Conservation (phyloP, 257 asterid genomes). For the Salvia rosmarinus region DNA sequence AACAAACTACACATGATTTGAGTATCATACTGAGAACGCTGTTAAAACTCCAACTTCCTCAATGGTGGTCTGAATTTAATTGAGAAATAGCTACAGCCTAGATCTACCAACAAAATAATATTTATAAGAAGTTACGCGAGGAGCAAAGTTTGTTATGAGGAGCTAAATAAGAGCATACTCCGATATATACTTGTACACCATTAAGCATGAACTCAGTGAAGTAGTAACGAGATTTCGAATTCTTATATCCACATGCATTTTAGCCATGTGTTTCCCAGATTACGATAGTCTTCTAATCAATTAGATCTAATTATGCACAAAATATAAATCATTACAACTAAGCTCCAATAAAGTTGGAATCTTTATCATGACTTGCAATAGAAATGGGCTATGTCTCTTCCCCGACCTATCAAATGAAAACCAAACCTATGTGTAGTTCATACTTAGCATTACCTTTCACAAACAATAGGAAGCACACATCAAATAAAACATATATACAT, state of each 20-base stretch:
- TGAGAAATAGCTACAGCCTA: constrained; percentile 27
- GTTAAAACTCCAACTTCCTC: constrained; percentile 16
- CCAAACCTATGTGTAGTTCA: neutral
- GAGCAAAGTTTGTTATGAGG: neutral
- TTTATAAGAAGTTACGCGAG: neutral
- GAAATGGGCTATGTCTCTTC: neutral
- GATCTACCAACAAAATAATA: constrained; percentile 15
- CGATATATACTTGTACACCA: neutral
- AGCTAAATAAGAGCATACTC: constrained; percentile 9
- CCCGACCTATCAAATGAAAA: constrained; percentile 10
- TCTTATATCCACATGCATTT: neutral
- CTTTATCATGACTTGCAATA: neutral
- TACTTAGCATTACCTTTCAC: neutral
- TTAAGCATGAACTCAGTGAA: neutral
- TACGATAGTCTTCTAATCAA: neutral
- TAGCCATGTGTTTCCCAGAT: neutral
- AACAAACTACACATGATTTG: too few species aligned
- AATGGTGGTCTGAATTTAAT: constrained; percentile 1
- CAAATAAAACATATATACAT: too few species aligned
- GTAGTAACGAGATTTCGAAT: constrained; percentile 13
- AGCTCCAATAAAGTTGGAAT: neutral
- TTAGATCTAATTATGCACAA: constrained; percentile 24
- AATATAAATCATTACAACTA: neutral
- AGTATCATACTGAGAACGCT: constrained; percentile 29
- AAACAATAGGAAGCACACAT: neutral